These are phyloP conservation scores for Hypocreales sp. DNA, from an alignment of 2,329 filamentous ascomycete genomes.

Conservation along the genomic window DNA sequence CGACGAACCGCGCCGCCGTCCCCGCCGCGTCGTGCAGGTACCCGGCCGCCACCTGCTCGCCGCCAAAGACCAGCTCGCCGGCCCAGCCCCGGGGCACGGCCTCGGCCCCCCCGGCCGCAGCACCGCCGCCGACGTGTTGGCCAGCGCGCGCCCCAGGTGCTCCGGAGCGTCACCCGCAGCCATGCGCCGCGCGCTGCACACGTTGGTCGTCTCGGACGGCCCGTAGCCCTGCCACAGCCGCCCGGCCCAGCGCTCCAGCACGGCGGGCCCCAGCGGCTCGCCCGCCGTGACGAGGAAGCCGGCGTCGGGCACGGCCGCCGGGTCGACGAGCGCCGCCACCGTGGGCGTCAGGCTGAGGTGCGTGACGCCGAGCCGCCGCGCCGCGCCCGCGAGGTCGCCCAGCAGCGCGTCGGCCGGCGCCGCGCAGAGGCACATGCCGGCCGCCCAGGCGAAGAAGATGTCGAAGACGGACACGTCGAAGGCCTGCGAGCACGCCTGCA, in stretches of 20 bases:
- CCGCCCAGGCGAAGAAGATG: conserved; percentile 72
- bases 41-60: conserved; percentile 62
- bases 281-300: conserved; percentile 68
- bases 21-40: conserved; percentile 53
- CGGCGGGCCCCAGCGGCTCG: conserved; percentile 59
- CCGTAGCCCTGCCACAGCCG: conserved; percentile 71
- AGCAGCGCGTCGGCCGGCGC: conserved; percentile 62
- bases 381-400: conserved; percentile 51
- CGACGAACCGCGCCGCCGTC: conserved; percentile 50
- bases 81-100: conserved; percentile 54
- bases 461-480: conserved; percentile 87
- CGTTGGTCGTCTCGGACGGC: conserved; percentile 76
- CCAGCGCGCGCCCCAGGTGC: conserved; percentile 61
- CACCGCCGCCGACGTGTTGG: conserved; percentile 64
- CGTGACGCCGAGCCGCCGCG: conserved; percentile 49
- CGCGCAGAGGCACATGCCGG: conserved; percentile 65
- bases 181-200: conserved; percentile 62
- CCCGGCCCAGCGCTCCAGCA: conserved; percentile 53
- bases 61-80: conserved; percentile 78
- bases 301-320: conserved; percentile 52
- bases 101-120: conserved; percentile 24
- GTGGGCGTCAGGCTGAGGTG: conserved; percentile 80
- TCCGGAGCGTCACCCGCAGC: conserved; percentile 41
- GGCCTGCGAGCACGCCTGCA: conserved; percentile 72
- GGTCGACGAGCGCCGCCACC: conserved; percentile 60